These are phyloP conservation scores for Guillardia theta DNA, from an alignment of 78 protist genomes.

Conservation along the genomic window DNA sequence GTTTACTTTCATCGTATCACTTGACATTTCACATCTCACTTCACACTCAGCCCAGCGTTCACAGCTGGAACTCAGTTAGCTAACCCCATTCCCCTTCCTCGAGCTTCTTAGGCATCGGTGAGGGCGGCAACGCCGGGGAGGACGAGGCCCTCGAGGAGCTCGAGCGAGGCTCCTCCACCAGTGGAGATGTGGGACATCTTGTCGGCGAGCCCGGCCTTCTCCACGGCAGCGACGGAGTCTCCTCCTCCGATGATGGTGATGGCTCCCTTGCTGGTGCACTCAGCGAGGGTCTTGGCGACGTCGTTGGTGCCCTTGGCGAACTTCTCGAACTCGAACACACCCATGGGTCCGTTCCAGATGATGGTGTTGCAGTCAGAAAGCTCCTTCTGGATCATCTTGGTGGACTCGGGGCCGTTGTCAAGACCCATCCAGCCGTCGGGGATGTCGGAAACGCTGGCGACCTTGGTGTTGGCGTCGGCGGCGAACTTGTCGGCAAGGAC, in stretches of 20 bases:
- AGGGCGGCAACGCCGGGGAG: conserved; percentile 76
- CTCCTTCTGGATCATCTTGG: conserved; percentile 51
- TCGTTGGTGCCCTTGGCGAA: conserved; percentile 72
- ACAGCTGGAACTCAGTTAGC: no score
- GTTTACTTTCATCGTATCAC: no score
- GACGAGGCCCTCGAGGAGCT: conserved; percentile 94
- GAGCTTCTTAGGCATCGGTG: no score
- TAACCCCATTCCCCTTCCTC: no score
- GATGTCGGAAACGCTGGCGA: conserved; percentile 47
- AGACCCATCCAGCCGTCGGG: conserved; percentile 97
- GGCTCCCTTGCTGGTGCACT: conserved; percentile 77
- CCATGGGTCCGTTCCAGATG: conserved; percentile 94
- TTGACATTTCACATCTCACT: no score
- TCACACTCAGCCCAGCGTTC: no score
- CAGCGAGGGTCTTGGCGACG: conserved; percentile 56
- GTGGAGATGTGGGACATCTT: conserved; percentile 68
- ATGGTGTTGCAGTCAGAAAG: conserved; percentile 77
- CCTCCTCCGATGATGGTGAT: conserved; percentile 98
- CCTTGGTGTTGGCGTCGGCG: conserved; percentile 60
- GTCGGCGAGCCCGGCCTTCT: conserved; percentile 77
- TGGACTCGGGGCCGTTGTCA: conserved; percentile 95
- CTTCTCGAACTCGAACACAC: conserved; percentile 73
- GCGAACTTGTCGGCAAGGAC: conserved; percentile 50
- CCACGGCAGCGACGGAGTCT: conserved; percentile 95
- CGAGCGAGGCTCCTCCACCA: conserved; percentile 99